Base-by-base conservation (phyloP, 768 basidiomycete species). In the Phylloporus sp. region DNA sequence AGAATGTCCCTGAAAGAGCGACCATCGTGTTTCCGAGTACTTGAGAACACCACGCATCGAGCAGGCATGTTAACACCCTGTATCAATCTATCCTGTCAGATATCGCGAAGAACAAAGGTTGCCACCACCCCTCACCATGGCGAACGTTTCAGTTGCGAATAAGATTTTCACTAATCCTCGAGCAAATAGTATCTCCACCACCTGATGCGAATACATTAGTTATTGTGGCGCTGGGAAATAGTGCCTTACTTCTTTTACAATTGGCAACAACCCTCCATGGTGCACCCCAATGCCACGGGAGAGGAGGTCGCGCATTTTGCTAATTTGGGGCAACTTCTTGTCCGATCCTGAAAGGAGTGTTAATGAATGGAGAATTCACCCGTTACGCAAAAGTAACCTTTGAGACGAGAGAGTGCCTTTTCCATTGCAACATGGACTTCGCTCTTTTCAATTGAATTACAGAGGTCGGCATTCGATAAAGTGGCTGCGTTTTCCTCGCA, bases 51-150 rank as follows among this genome's bases (percentile, higher is more conserved):
- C 4, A 99, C 96, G 58, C 86, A 93, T 74, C 83, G 87, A 3
- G 96, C 91, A 17, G 96, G 96, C 96, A 99, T 99, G 67, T 99
- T 99, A 44, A 99, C 96, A 39, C 96, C 96, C 94, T 97, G 50
- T 9, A 44, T 20, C 41, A 47, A 32, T 15, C 23, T 48, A 27
- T 44, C 24, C 20, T 15, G 18, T 59, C 44, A 51, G 50, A 45
- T 22, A 49, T 42, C 49, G 18, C 46, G 9, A 49, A 48, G 26
- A 6, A 26, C 33, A n/a, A 21, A 5, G 9, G 21, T 17, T 9
- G n/a, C n/a, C n/a, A n/a, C n/a, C n/a, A 33, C 9, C 38, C 28
- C 73, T 47, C 46, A 92, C 94, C 95, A 99, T 98, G 1, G 95
- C 95, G 64, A 99, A 99, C 0, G 96, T 99, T 69, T 99, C 96